A percentile compares a stretch with the other conserved stretches of the same genome.
phyloP scores from a whole-genome alignment of 495 filamentous ascomycete genomes.

The Aspergillus conjunctus region DNA sequence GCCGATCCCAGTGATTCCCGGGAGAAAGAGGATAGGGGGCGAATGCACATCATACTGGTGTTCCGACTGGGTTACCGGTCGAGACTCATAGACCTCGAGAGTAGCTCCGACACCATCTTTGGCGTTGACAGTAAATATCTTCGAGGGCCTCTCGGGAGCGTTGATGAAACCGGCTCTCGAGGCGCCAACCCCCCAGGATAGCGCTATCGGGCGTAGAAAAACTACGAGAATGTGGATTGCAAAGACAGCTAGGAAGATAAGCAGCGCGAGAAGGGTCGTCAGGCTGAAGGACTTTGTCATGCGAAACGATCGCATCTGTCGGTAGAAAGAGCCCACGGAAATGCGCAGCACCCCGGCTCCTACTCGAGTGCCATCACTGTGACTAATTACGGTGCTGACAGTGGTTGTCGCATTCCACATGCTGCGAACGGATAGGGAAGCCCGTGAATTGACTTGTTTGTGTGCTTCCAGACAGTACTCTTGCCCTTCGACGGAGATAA shows the following conservation, averaged over 20 bases:
- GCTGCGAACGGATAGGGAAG: constrained; percentile 52
- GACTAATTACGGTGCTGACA: constrained; percentile 56
- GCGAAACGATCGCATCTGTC: constrained; percentile 59
- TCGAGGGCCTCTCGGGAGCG: not conserved
- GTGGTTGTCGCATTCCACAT: constrained; percentile 67
- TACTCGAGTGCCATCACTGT: constrained; percentile 44
- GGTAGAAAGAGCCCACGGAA: constrained; percentile 54
- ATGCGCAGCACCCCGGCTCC: constrained; percentile 65
- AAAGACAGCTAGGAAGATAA: constrained; percentile 52
- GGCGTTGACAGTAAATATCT: not conserved
- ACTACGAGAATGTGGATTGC: constrained; percentile 46
- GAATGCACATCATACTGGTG: not conserved
- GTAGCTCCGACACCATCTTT: constrained; percentile 1
- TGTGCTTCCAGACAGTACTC: constrained; percentile 60
- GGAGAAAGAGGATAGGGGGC: constrained; percentile 18
- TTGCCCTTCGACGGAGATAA: constrained; percentile 53
- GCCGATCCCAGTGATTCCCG: constrained; percentile 62
- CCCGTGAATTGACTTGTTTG: constrained; percentile 62
- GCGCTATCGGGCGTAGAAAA: constrained; percentile 5
- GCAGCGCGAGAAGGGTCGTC: constrained; percentile 2
- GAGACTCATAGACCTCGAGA: constrained; percentile 15
- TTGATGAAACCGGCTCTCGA: not conserved
- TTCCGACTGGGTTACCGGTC: not conserved
- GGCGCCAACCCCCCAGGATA: too few species aligned
- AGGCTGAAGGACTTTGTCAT: not conserved